Evolutionary conservation across 2,329 filamentous ascomycete genomes (phyloP).

Genomic region (Alternaria brassicicola): DNA sequence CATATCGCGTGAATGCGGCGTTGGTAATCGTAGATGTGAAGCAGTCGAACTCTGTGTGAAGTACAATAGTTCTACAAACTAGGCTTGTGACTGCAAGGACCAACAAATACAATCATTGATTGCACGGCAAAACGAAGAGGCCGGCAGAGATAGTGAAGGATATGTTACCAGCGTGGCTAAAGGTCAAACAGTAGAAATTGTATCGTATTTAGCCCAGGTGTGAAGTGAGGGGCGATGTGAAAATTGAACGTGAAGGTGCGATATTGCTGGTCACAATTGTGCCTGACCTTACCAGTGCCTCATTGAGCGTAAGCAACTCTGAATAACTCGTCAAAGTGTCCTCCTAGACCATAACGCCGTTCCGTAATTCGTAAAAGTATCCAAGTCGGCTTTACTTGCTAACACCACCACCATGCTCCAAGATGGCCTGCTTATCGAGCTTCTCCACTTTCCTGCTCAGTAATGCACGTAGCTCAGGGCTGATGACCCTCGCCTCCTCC

Average conservation of each 20-base stretch:
- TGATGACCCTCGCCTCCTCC: constrained; percentile 62
- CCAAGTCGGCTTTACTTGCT: constrained; percentile 4
- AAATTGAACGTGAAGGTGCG: constrained; percentile 3
- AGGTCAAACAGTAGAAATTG: neutral
- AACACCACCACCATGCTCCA: constrained; percentile 42
- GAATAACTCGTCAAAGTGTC: neutral
- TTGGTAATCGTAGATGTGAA: constrained; percentile 10
- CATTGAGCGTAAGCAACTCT: neutral
- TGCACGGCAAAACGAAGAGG: neutral
- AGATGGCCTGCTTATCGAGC: constrained; percentile 53
- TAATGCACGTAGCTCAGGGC: constrained; percentile 65
- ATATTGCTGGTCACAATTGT: neutral
- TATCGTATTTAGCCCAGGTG: constrained; percentile 5
- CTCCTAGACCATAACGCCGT: constrained; percentile 11
- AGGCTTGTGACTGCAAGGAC: neutral
- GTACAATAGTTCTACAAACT: constrained; percentile 5
- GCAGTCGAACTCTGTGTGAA: neutral
- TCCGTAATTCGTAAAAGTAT: neutral
- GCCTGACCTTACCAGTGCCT: neutral
- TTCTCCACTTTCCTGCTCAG: constrained; percentile 65
- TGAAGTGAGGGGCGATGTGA: constrained; percentile 9
- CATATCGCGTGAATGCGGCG: constrained; percentile 2
- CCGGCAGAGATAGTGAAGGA: neutral
- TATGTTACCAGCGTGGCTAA: neutral
- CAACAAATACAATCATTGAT: neutral